Evolutionary conservation across 2,329 filamentous ascomycete genomes (phyloP).

Genomic region (Neodidymelliopsis sp.): DNA sequence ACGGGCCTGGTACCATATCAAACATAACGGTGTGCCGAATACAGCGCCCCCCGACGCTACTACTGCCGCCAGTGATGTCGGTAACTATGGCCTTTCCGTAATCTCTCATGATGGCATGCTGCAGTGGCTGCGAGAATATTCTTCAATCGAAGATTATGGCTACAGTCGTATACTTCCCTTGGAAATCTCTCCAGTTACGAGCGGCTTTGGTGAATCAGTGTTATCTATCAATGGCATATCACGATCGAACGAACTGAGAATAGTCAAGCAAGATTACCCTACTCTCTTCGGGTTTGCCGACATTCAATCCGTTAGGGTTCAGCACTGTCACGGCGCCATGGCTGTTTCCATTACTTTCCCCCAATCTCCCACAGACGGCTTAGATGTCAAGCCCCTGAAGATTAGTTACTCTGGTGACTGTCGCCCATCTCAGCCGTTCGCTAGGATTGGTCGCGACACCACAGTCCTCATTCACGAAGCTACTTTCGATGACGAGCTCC

Average conservation of each 20-base stretch:
- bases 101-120: conserved; percentile 76
- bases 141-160: conserved; percentile 78
- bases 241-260: conserved; percentile 1
- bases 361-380: conserved; percentile 46
- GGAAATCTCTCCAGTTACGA: conserved; percentile 46
- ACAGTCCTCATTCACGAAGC: conserved; percentile 94
- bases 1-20: conserved; percentile 75
- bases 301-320: conserved; percentile 72
- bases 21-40: conserved; percentile 52
- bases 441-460: conserved; percentile 72
- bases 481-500: conserved; percentile 89
- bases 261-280: conserved; percentile 47
- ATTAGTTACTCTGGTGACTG: conserved; percentile 95
- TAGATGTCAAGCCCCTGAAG: conserved; percentile 68
- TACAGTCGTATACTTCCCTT: conserved; percentile 66
- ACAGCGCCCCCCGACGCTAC: conserved; percentile 22
- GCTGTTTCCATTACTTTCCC: conserved; percentile 81
- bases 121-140: conserved; percentile 80
- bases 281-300: conserved; percentile 67
- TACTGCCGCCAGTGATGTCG: conserved; percentile 47
- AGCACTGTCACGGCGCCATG: conserved; percentile 81
- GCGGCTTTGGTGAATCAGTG: conserved; percentile 23
- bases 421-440: conserved; percentile 72
- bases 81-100: conserved; percentile 54
- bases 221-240: conserved; percentile 35